Evolutionary conservation across 2,329 filamentous ascomycete species (phyloP).

Genomic region (Fusarium avenaceum): DNA sequence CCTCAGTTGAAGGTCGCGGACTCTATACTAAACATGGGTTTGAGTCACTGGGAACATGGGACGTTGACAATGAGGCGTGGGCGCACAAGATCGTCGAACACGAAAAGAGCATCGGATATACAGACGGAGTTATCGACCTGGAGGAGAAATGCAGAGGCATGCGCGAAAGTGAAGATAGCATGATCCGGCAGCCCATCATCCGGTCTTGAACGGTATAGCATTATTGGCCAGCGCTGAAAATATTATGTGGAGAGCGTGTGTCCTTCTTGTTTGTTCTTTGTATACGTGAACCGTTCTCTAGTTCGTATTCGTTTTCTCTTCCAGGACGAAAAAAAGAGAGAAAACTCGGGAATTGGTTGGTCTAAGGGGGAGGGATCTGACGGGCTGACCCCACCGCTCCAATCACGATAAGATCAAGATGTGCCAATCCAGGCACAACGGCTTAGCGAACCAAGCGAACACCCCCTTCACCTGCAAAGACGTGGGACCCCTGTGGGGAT

Average conservation of each 20-base stretch:
- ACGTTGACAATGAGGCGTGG: conserved; percentile 42
- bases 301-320: conserved; percentile 42
- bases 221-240: conserved; percentile 10
- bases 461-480: background rate
- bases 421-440: conserved; percentile 40
- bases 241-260: background rate
- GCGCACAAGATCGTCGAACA: conserved; percentile 31
- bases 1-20: conserved; percentile 34
- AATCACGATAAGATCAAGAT: conserved; percentile 47
- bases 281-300: conserved; percentile 23
- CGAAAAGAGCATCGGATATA: conserved; percentile 29
- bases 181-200: conserved; percentile 41
- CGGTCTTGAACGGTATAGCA: conserved; percentile 12
- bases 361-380: conserved; percentile 13
- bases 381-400: conserved; percentile 26
- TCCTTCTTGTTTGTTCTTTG: too few species aligned
- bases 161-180: conserved; percentile 41
- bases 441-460: conserved; percentile 17
- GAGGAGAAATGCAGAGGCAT: conserved; percentile 31
- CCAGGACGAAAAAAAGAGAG: conserved; percentile 10
- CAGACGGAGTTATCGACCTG: conserved; percentile 18
- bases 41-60: conserved; percentile 31
- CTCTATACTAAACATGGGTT: conserved; percentile 41
- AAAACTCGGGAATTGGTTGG: conserved; percentile 22
- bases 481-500: conserved; percentile 38